phyloP scores from a whole-genome alignment of 768 basidiomycete species.

The Lentinula edodes region DNA sequence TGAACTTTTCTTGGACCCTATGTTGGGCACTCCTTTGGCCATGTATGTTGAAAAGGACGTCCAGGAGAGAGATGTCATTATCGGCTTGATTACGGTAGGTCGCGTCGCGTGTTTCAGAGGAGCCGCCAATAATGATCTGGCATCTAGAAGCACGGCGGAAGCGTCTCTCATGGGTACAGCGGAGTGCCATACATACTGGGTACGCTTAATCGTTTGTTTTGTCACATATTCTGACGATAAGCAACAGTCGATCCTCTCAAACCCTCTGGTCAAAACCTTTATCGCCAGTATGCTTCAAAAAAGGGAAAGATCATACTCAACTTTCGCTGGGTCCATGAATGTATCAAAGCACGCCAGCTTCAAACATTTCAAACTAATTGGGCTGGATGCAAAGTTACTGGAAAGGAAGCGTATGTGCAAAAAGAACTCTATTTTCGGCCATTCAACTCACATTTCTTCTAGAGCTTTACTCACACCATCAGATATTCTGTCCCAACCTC shows the following conservation, averaged over 20 bases:
- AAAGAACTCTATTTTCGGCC: not conserved
- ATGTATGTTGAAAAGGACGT: slow-evolving; percentile 83
- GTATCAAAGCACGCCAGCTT: slow-evolving; percentile 60
- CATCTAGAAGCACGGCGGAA: slow-evolving; percentile 70
- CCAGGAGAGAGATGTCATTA: slow-evolving; percentile 57
- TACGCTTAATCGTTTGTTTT: slow-evolving; percentile 26
- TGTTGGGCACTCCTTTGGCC: slow-evolving; percentile 69
- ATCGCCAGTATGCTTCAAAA: slow-evolving; percentile 72
- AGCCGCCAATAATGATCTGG: not conserved
- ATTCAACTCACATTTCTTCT: slow-evolving; percentile 2
- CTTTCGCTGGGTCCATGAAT: slow-evolving; percentile 73
- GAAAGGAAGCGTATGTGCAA: slow-evolving; percentile 57
- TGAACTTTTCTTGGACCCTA: slow-evolving; percentile 74
- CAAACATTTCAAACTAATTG: slow-evolving; percentile 75
- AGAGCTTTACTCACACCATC: slow-evolving; percentile 15
- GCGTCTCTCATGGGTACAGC: slow-evolving; percentile 69
- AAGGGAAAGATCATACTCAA: slow-evolving; percentile 76
- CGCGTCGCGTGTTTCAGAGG: slow-evolving; percentile 5
- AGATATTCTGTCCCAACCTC: slow-evolving; percentile 11
- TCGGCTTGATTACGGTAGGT: slow-evolving; percentile 64
- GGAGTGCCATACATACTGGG: slow-evolving; percentile 77
- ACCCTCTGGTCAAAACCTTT: slow-evolving; percentile 75
- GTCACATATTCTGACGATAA: not conserved
- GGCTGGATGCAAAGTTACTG: slow-evolving; percentile 78
- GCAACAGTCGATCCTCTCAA: slow-evolving; percentile 70